Percentiles rank a stretch among this genome's conserved stretches.
phyloP scores from a whole-genome alignment of 495 filamentous ascomycete genomes.

The Lophiotrema nucula region DNA sequence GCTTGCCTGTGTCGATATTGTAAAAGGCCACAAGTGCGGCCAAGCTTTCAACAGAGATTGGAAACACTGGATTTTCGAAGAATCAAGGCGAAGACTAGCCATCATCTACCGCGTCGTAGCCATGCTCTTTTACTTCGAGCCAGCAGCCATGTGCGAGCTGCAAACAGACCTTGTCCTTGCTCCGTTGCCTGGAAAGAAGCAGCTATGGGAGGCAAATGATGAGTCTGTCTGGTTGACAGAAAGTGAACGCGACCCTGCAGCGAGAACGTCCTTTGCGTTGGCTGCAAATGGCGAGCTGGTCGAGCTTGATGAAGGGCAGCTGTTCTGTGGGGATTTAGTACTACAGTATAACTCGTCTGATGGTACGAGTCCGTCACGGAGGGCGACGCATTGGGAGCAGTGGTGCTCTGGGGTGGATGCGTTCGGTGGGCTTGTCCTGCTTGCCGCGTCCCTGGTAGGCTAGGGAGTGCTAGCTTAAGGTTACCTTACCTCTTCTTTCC shows the following conservation, averaged over 20 bases:
- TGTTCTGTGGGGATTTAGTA: slow-evolving; percentile 29
- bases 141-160: slow-evolving; percentile 44
- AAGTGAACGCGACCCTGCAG: slow-evolving; percentile 32
- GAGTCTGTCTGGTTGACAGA: slow-evolving; percentile 42
- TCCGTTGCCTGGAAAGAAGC: slow-evolving; percentile 49
- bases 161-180: slow-evolving; percentile 44
- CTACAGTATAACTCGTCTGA: slow-evolving; percentile 25
- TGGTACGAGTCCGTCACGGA: slow-evolving; percentile 14
- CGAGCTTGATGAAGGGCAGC: slow-evolving; percentile 29
- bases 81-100: slow-evolving; percentile 46
- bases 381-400: slow-evolving; percentile 42
- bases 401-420: slow-evolving; percentile 51
- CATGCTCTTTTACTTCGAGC: slow-evolving; percentile 50
- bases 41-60: slow-evolving; percentile 34
- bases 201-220: slow-evolving; percentile 50
- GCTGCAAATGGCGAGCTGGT: slow-evolving; percentile 43
- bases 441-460: slow-evolving; percentile 43
- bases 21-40: background rate
- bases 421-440: slow-evolving; percentile 46
- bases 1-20: slow-evolving; percentile 13
- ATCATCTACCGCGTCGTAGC: slow-evolving; percentile 47
- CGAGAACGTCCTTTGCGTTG: slow-evolving; percentile 40
- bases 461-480: too few species aligned
- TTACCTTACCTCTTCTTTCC: too few species aligned
- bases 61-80: slow-evolving; percentile 50